These are phyloP conservation scores for Trichoderma asperelloides DNA, from an alignment of 495 filamentous ascomycete species.

Conservation along the genomic window DNA sequence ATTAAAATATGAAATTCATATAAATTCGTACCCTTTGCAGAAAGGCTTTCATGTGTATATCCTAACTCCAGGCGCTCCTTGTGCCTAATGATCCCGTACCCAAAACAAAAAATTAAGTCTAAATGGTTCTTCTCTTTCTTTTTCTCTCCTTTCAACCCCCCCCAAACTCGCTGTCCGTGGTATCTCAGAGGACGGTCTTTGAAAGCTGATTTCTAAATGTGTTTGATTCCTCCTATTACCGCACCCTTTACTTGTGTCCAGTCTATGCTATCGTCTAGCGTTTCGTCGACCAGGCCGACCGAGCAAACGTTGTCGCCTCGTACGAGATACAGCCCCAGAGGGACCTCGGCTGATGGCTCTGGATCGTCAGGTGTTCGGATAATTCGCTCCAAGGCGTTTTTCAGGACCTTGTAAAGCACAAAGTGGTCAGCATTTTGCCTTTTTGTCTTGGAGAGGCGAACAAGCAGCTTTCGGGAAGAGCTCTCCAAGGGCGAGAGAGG, in stretches of 20 bases:
- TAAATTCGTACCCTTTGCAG: conserved; percentile 4
- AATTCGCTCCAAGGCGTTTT: conserved; percentile 77
- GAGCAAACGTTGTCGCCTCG: conserved; percentile 92
- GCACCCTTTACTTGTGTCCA: conserved; percentile 84
- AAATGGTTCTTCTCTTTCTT: background rate
- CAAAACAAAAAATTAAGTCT: background rate
- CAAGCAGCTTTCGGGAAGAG: background rate
- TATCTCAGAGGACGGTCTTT: background rate
- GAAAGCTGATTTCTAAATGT: conserved; percentile 19
- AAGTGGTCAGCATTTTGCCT: background rate
- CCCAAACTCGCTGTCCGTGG: background rate
- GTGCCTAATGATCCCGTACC: background rate
- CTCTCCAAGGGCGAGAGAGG: background rate
- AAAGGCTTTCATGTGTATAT: background rate
- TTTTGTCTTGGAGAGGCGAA: background rate
- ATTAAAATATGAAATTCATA: background rate
- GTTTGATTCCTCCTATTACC: conserved; percentile 76
- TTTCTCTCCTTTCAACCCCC: background rate
- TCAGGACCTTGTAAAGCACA: conserved; percentile 50
- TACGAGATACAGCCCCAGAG: conserved; percentile 83
- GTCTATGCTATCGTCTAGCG: conserved; percentile 77
- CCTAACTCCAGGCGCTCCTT: background rate
- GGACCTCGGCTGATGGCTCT: conserved; percentile 70
- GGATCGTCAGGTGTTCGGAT: conserved; percentile 76
- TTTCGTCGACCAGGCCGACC: conserved; percentile 81